Conservation (phyloP, 1,139 yeast species). For the Scheffersomyces segobiensis region DNA sequence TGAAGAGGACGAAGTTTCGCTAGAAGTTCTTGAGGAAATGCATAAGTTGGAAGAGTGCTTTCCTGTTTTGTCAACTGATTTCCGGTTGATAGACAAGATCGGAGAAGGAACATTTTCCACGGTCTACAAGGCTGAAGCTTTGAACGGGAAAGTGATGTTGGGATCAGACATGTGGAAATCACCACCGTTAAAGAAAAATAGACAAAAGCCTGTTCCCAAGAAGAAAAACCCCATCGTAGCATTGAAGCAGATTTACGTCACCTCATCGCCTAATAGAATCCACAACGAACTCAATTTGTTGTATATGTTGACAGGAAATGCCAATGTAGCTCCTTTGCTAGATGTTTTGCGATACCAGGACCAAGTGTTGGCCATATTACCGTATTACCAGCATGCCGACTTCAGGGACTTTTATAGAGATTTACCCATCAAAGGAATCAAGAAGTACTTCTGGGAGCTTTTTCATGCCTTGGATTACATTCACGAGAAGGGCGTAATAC, state of each 20-base stretch:
- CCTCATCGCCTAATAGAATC: conserved; percentile 90
- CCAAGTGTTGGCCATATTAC: conserved; percentile 89
- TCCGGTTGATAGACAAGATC: conserved; percentile 74
- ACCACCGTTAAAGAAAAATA: conserved; percentile 39
- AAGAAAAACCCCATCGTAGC: conserved; percentile 71
- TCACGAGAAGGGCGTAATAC: conserved; percentile 75
- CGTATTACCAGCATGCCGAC: conserved; percentile 89
- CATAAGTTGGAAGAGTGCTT: conserved; percentile 61
- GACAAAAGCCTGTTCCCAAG: conserved; percentile 8
- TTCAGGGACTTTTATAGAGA: conserved; percentile 85
- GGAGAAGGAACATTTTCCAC: conserved; percentile 96
- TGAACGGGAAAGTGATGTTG: conserved; percentile 42
- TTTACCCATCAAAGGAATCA: conserved; percentile 75
- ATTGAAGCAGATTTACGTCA: conserved; percentile 87
- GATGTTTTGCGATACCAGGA: conserved; percentile 88
- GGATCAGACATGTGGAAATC: conserved; percentile 48
- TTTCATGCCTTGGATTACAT: conserved; percentile 75
- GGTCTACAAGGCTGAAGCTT: conserved; percentile 85
- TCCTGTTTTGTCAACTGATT: conserved; percentile 58
- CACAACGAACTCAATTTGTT: conserved; percentile 81
- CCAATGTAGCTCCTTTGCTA: conserved; percentile 81
- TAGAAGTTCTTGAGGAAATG: conserved; percentile 68
- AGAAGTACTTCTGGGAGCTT: conserved; percentile 76
- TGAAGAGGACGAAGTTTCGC: conserved; percentile 47
- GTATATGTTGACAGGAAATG: conserved; percentile 65